Base-by-base conservation (phyloP, 1,139 yeast species). In the Diutina siamensis region DNA sequence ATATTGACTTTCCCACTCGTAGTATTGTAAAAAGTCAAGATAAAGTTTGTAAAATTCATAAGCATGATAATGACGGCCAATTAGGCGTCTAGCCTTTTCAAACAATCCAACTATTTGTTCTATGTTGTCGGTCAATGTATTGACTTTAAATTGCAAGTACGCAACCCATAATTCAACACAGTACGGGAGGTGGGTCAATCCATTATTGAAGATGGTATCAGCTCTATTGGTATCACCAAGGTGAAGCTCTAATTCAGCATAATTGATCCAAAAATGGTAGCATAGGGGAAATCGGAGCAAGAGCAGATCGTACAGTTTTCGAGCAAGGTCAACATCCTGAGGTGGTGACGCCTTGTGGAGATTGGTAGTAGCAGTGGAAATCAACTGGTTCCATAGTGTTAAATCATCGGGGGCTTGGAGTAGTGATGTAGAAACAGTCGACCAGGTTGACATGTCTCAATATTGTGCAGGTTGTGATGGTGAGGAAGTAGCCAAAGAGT, bases 201-300 rank as follows among this genome's bases (percentile, higher is more conserved):
- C 86, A 4, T 68, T 59, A 46, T 71, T 62, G 57, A 74, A 92
- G 0, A 85, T 68, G 2, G 51, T 55, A 41, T 64, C 68, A 2
- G 86, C 76, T 3, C 60, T 56, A 1, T 64, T 67, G 0, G 80
- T 68, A 50, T 74, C 61, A 0, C 87, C 86, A 31, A 84, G 58
- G 45, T 70, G 68, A 56, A 76, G 83, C 58, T 80, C 86, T 62
- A 77, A 66, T 21, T 71, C 65, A 0, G 96, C 95, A 58, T 74
- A 86, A 51, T 78, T 75, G 42, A 82, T 70, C 92, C 97, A 86
- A 59, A 84, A 86, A 44, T 84, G 86, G 55, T 80, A 85, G 35
- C 83, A 61, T 34, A 72, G 64, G 0, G 97, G 97, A 13, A 38
- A 38, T 13, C 42, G 32, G 7, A 13, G 19, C 13, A 38, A 18